Base-by-base conservation (phyloP, 164 flowering plant species). In the Berberis thunbergii region DNA sequence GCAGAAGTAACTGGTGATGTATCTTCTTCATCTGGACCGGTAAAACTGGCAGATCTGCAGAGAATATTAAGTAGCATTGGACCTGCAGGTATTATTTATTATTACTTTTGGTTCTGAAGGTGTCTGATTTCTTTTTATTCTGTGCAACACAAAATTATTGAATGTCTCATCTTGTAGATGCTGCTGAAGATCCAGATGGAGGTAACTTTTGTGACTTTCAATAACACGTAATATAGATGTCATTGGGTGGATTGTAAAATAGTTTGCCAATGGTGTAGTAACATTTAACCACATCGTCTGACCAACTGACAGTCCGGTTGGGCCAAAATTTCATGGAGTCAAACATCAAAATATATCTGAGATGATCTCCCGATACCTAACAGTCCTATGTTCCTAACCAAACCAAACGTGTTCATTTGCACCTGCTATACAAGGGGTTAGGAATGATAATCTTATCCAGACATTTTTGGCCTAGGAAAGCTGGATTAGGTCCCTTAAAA, bases 41-140 rank as follows among this genome's bases (percentile, higher is more conserved):
- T 94, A 64, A 86, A 79, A 68, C 68, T 94, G 75, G 88, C 76
- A 67, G 97, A 94, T 70, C 75, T 94, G 64, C 96, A 89, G 65
- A 84, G 97, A 77, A 91, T 94, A 70, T 73, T 94, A 63, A 94
- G 85, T 74, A 86, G 73, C 71, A 82, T 94, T 66, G 85, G 70
- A 11, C 77, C 92, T 50, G 67, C 82, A 67, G 96, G 96, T 89
- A 78, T 46, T 5, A 10, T 66, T 45, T 57, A 7, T 2, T 26
- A 7, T 12, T 39, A 2, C 48, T 41, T 49, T 53, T 13, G 10
- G 11, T 43, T 60, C 4, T 58, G 45, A n/a, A 13, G 4, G 13
- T 49, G 45, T 45, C 57, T 57, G 59, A 45, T 54, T 43, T 26
- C 7, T 55, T 54, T 10, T 59, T 40, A 52, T 64, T 44, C 41